phyloP scores from a whole-genome alignment of 139 green algal species.

The Micromonas pusilla region DNA sequence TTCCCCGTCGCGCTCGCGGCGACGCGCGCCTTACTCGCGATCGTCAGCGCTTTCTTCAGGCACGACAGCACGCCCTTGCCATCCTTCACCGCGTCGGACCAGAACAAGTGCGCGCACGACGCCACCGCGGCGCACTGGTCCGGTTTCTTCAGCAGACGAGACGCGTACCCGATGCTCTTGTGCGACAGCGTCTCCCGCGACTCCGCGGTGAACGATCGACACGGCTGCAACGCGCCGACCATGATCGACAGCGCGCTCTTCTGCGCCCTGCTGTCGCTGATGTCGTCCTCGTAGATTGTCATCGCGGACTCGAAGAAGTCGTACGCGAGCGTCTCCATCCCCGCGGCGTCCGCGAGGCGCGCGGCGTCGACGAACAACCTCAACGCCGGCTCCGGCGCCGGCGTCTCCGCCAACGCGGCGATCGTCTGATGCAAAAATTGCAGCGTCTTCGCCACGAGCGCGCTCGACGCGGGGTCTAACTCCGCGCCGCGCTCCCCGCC shows the following conservation, averaged over 20 bases:
- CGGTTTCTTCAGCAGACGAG: slow-evolving; percentile 72
- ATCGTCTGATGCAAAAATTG: slow-evolving; percentile 43
- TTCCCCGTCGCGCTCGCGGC: slow-evolving; percentile 38
- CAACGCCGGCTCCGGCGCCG: slow-evolving; percentile 47
- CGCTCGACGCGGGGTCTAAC: background rate
- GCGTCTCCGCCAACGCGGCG: slow-evolving; percentile 17
- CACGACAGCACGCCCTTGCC: slow-evolving; percentile 45
- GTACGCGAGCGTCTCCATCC: slow-evolving; percentile 77
- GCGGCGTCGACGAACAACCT: slow-evolving; percentile 67
- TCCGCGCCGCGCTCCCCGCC: slow-evolving; percentile 30
- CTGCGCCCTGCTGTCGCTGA: slow-evolving; percentile 71
- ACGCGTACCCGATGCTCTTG: slow-evolving; percentile 68
- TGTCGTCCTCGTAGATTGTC: slow-evolving; percentile 81
- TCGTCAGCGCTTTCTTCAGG: slow-evolving; percentile 67
- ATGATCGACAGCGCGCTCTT: slow-evolving; percentile 68
- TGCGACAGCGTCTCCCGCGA: slow-evolving; percentile 69
- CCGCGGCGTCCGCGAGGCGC: slow-evolving; percentile 56
- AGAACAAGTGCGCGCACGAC: slow-evolving; percentile 73
- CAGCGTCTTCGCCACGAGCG: slow-evolving; percentile 38
- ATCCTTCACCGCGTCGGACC: slow-evolving; percentile 48
- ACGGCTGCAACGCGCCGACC: slow-evolving; percentile 66
- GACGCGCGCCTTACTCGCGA: slow-evolving; percentile 58
- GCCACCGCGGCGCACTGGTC: slow-evolving; percentile 84
- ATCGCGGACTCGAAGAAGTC: slow-evolving; percentile 86
- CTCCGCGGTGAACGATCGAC: slow-evolving; percentile 65